phyloP scores from a whole-genome alignment of 1,139 yeast genomes.

The Yamadazyma kanchanaburiensis region DNA sequence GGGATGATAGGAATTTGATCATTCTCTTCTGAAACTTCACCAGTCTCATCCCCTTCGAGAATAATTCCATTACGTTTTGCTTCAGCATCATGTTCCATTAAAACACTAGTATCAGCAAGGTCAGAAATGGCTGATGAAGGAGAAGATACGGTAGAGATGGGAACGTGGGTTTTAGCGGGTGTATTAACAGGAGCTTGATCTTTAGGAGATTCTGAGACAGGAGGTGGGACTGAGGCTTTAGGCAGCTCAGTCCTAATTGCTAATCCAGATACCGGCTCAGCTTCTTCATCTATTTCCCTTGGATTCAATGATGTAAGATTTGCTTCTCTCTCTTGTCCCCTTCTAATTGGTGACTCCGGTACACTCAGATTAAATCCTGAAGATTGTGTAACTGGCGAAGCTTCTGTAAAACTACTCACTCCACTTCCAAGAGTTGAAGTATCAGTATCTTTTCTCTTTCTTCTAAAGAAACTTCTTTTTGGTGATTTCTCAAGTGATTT shows the following conservation, averaged over 20 bases:
- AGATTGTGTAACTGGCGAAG: conserved; percentile 1
- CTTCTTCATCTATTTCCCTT: too few species aligned
- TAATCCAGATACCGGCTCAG: background rate
- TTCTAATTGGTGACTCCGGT: conserved; percentile 5
- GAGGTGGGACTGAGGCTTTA: conserved; percentile 3
- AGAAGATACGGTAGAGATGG: too few species aligned
- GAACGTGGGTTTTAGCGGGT: background rate
- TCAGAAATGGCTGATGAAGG: background rate
- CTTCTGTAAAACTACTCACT: conserved; percentile 3
- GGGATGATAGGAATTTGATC: too few species aligned
- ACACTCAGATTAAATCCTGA: conserved; percentile 1
- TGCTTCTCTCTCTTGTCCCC: too few species aligned
- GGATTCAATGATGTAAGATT: too few species aligned
- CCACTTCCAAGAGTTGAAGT: conserved; percentile 8
- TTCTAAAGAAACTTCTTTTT: conserved; percentile 13
- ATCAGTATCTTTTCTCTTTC: conserved; percentile 9
- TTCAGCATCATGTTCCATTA: conserved; percentile 4
- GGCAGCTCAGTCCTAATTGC: background rate
- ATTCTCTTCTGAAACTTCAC: too few species aligned
- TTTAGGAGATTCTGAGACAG: conserved; percentile 1
- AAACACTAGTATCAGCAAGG: conserved; percentile 1
- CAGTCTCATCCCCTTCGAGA: background rate
- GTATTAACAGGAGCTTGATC: conserved; percentile 9
- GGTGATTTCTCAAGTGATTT: conserved; percentile 5
- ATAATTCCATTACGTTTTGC: background rate